Evolutionary conservation across 352 stramenopile genomes (phyloP).

Genomic region (Globisporangium carolinianum): DNA sequence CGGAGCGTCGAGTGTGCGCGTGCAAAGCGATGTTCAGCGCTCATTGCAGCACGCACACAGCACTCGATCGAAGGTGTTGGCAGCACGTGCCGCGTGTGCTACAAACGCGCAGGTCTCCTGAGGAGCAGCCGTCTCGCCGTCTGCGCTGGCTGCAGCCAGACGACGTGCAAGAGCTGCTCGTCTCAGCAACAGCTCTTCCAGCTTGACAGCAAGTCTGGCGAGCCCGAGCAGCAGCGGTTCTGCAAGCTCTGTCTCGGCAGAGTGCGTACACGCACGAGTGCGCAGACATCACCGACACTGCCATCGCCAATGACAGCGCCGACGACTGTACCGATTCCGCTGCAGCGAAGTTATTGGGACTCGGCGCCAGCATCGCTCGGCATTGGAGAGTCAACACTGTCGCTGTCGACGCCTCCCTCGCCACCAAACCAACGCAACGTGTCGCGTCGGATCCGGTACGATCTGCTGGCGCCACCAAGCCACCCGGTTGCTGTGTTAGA

Average conservation of each 20-base stretch:
- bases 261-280: not conserved
- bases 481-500: no score
- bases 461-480: no score
- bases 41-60: not conserved
- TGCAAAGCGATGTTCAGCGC: not conserved
- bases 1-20: conserved; percentile 8
- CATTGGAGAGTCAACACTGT: no score
- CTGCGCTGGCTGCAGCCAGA: conserved; percentile 28
- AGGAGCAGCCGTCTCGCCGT: not conserved
- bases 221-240: conserved; percentile 2
- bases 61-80: conserved; percentile 4
- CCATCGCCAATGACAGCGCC: no score
- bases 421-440: no score
- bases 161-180: conserved; percentile 25
- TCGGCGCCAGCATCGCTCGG: no score
- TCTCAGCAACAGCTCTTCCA: conserved; percentile 3
- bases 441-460: no score
- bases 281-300: no score
- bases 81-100: not conserved
- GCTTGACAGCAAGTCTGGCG: not conserved
- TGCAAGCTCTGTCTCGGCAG: conserved; percentile 9
- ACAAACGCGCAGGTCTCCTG: conserved; percentile 1
- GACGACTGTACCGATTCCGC: no score
- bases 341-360: no score
- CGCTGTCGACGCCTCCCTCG: no score